Base-by-base conservation (phyloP, 1,139 yeast genomes). In the Torulaspora pretoriensis region DNA sequence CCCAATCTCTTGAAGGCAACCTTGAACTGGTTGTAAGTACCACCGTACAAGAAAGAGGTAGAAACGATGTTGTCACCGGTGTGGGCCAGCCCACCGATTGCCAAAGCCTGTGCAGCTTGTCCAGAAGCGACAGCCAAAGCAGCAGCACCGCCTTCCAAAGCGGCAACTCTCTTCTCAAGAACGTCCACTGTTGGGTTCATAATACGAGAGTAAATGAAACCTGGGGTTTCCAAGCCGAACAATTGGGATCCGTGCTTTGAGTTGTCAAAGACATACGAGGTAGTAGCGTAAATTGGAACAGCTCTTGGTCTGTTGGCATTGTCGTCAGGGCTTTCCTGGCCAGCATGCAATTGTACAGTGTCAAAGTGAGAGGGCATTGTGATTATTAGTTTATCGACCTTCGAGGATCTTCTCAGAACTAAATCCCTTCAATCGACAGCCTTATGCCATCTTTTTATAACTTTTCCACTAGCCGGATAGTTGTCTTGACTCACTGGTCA, bases 61-160 rank as follows among this genome's bases (percentile, higher is more conserved):
- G 96, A 80, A 47, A 92, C 77, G 57, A 92, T 77, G 70, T 92
- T 92, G 66, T 88, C 96, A 56, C 97, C 97, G 43, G 78, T 68
- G 58, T 84, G 89, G 33, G 96, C 95, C 58, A 89, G 75, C 48
- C 89, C 89, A 34, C 87, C 74, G 62, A 89, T 73, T 28, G 97
- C 95, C 50, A 86, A 65, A 57, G 88, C 78, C 67, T 89, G 97
- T 31, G 97, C 97, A 44, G 97, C 92, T 70, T 89, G 97, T 50
- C 98, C 97, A 9, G 97, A 89, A 25, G 95, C 68, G 28, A 84
- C 83, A n/a, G 96, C 94, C 50, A 90, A 70, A 3, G 95, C 97
- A 52, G 84, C 95, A 45, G 81, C 81, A 61, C 97, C 98, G 48
- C 85, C 84, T 70, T 92, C 98, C 51, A 92, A 76, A 41, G 95